Evolutionary conservation across 345 rosid species (phyloP).

Genomic region (Citrus mangshanensis): DNA sequence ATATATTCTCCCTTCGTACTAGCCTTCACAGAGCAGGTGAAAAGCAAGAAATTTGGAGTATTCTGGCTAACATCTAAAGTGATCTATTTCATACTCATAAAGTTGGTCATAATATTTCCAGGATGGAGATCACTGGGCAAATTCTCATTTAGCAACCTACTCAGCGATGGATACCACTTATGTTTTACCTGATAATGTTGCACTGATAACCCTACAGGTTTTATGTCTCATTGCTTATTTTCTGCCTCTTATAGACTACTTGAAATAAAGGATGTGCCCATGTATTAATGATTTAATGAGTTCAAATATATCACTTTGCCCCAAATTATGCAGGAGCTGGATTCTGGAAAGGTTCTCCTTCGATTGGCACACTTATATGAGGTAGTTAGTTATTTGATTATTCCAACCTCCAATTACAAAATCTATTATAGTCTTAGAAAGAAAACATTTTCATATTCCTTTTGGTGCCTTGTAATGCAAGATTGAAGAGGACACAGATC

Average conservation of each 20-base stretch:
- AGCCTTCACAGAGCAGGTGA: slow-evolving; percentile 27
- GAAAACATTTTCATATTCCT: neutral
- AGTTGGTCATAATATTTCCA: slow-evolving; percentile 5
- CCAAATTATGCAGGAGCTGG: slow-evolving; percentile 36
- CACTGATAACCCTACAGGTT: slow-evolving; percentile 44
- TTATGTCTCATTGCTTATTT: no score
- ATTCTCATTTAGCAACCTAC: slow-evolving; percentile 26
- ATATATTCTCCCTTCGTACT: slow-evolving; percentile 23
- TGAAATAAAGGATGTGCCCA: neutral
- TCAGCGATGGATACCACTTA: slow-evolving; percentile 36
- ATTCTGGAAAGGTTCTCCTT: slow-evolving; percentile 40
- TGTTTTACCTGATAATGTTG: slow-evolving; percentile 36
- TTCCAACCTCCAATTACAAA: neutral
- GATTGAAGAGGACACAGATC: slow-evolving; percentile 84
- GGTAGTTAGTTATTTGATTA: slow-evolving; percentile 22
- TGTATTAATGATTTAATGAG: neutral
- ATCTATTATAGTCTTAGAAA: neutral
- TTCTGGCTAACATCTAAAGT: neutral
- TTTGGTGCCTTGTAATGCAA: slow-evolving; percentile 13
- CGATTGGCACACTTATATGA: slow-evolving; percentile 52
- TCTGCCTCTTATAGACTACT: neutral
- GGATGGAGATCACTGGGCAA: slow-evolving; percentile 37
- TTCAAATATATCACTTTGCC: neutral
- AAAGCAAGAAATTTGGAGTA: neutral
- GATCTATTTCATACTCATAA: neutral